Conservation (phyloP, 208 protist species). For the Crithidia bombi region DNA sequence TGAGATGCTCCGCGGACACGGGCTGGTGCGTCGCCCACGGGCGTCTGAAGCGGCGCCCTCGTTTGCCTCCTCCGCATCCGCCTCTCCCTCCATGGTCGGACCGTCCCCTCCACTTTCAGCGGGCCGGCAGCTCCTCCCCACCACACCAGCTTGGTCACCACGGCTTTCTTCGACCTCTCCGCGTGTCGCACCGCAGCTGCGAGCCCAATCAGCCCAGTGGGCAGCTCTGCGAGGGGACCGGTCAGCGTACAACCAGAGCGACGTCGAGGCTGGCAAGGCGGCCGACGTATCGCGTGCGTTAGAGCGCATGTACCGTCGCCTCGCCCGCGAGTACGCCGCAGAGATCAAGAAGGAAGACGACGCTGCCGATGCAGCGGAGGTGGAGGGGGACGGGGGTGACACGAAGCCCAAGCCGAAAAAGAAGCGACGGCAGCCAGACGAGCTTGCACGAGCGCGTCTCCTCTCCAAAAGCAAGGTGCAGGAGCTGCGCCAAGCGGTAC, state of each 20-base stretch:
- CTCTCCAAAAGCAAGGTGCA: constrained; percentile 26
- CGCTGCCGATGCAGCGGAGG: neutral
- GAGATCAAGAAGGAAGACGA: neutral
- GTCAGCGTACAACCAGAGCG: neutral
- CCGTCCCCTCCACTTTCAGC: neutral
- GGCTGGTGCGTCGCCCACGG: constrained; percentile 21
- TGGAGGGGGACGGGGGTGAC: neutral
- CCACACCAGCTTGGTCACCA: neutral
- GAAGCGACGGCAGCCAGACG: constrained; percentile 33
- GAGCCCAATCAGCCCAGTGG: too few species aligned
- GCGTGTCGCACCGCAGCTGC: neutral
- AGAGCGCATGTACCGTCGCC: constrained; percentile 29
- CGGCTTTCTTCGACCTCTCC: neutral
- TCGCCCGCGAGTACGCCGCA: constrained; percentile 27
- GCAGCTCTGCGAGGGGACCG: neutral
- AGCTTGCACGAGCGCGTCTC: constrained; percentile 44
- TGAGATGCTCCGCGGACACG: constrained; percentile 27
- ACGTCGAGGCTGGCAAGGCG: constrained; percentile 3
- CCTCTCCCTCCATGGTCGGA: neutral
- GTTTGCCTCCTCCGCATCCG: neutral
- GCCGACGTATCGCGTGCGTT: constrained; percentile 21
- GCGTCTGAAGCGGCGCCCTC: neutral
- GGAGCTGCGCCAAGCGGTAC: constrained; percentile 45
- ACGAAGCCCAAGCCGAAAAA: constrained; percentile 1
- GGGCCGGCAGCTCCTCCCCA: neutral